phyloP scores from a whole-genome alignment of 2,329 filamentous ascomycete species.

The Cercospora brassicicola region DNA sequence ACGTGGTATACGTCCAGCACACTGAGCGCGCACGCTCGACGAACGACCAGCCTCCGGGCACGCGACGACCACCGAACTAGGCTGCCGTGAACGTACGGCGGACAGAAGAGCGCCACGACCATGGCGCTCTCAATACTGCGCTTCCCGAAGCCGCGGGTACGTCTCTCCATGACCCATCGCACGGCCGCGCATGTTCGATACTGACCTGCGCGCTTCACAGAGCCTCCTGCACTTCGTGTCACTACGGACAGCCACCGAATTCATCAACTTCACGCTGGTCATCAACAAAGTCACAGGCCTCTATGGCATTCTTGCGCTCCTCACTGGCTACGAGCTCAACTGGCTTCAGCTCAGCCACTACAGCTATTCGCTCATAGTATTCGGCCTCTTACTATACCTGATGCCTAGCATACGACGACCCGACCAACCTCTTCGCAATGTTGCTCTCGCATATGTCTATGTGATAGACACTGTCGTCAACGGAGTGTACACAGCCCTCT shows the following conservation, averaged over 20 bases:
- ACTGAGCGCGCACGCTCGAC: neutral
- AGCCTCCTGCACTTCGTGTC: conserved; percentile 83
- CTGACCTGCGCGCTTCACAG: conserved; percentile 48
- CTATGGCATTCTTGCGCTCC: conserved; percentile 83
- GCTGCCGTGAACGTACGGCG: neutral
- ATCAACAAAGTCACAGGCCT: conserved; percentile 92
- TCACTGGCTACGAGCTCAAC: conserved; percentile 83
- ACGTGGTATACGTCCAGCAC: neutral
- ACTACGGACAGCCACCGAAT: conserved; percentile 79
- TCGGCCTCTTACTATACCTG: conserved; percentile 67
- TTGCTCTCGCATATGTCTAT: conserved; percentile 83
- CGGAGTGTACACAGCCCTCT: conserved; percentile 75
- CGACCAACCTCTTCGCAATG: conserved; percentile 63
- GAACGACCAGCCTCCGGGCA: conserved; percentile 8
- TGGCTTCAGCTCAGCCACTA: conserved; percentile 86
- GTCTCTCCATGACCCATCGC: neutral
- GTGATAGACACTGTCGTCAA: conserved; percentile 80
- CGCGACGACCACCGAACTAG: conserved; percentile 1
- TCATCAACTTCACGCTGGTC: conserved; percentile 78
- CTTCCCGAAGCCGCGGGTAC: conserved; percentile 21
- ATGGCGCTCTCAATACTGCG: conserved; percentile 20
- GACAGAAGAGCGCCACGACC: neutral
- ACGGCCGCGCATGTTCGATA: neutral
- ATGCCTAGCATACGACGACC: conserved; percentile 71
- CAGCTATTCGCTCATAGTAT: conserved; percentile 75